Evolutionary conservation across 1,284 basidiomycete species (phyloP).

Genomic region (Ganoderma lucidum): DNA sequence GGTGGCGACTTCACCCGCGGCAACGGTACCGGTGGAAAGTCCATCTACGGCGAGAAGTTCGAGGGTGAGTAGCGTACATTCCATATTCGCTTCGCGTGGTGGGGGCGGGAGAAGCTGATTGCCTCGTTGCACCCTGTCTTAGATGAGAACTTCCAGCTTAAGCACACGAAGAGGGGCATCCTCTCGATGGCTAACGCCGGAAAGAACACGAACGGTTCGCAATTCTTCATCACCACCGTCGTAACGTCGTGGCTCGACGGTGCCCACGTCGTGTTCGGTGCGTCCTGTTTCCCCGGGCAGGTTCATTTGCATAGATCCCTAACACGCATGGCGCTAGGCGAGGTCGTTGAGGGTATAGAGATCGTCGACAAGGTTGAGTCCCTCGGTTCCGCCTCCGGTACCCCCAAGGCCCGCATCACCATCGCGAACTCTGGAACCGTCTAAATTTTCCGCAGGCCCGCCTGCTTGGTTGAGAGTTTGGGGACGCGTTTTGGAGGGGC

Average conservation of each 20-base stretch:
- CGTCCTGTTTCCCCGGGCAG: conserved; percentile 30
- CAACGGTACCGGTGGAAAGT: conserved; percentile 92
- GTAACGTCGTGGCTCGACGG: conserved; percentile 79
- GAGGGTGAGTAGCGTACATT: conserved; percentile 52
- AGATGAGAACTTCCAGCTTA: conserved; percentile 89
- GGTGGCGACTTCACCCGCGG: conserved; percentile 76
- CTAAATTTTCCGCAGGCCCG: conserved; percentile 43
- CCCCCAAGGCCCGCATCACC: conserved; percentile 52
- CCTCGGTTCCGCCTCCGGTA: conserved; percentile 59
- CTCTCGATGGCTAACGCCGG: conserved; percentile 92
- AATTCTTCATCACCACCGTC: conserved; percentile 76
- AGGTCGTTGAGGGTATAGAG: conserved; percentile 70
- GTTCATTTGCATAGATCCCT: neutral
- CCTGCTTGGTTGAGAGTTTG: conserved; percentile 11
- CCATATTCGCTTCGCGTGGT: conserved; percentile 1
- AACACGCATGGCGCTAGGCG: conserved; percentile 48
- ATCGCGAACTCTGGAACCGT: conserved; percentile 63
- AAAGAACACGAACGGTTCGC: conserved; percentile 74
- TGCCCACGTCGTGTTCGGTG: conserved; percentile 85
- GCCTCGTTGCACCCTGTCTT: conserved; percentile 13
- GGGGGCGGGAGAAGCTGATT: conserved; percentile 7
- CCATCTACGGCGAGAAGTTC: conserved; percentile 92
- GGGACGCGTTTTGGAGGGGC: conserved; percentile 20
- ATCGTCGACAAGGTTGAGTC: conserved; percentile 74
- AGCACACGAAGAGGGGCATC: conserved; percentile 85